These are phyloP conservation scores for Colletotrichum scovillei DNA, from an alignment of 2,329 filamentous ascomycete species.

Conservation along the genomic window DNA sequence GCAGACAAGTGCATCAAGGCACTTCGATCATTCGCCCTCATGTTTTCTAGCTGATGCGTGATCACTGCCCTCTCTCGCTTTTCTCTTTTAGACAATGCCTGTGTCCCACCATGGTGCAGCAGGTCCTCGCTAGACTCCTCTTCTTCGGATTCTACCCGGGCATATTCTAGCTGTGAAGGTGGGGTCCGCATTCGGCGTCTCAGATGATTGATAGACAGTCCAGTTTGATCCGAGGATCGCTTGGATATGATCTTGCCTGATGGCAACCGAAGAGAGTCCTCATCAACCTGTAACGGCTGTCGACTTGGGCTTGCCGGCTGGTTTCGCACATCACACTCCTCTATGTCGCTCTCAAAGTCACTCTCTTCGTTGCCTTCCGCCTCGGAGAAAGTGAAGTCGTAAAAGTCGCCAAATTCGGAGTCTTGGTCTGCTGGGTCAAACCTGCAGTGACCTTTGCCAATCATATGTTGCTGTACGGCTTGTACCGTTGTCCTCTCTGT, in stretches of 20 bases:
- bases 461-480: constrained; percentile 63
- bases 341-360: constrained; percentile 14
- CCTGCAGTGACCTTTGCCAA: constrained; percentile 58
- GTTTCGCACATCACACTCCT: neutral
- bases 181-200: neutral
- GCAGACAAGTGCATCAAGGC: constrained; percentile 42
- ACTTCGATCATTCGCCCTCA: constrained; percentile 41
- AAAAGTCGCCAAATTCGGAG: constrained; percentile 54
- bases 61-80: constrained; percentile 26
- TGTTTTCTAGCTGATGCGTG: constrained; percentile 38
- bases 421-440: constrained; percentile 49
- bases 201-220: neutral
- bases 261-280: constrained; percentile 46
- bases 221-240: constrained; percentile 31
- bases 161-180: neutral
- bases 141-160: neutral
- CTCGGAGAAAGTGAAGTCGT: constrained; percentile 36
- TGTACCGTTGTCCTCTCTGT: constrained; percentile 52
- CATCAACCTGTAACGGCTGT: constrained; percentile 35
- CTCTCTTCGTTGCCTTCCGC: constrained; percentile 32
- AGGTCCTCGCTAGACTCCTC: neutral
- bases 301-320: neutral
- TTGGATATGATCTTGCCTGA: constrained; percentile 49
- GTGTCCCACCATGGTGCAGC: neutral
- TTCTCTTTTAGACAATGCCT: constrained; percentile 22